phyloP scores from a whole-genome alignment of 2,329 filamentous ascomycete species.

The Fusarium staphyleae region DNA sequence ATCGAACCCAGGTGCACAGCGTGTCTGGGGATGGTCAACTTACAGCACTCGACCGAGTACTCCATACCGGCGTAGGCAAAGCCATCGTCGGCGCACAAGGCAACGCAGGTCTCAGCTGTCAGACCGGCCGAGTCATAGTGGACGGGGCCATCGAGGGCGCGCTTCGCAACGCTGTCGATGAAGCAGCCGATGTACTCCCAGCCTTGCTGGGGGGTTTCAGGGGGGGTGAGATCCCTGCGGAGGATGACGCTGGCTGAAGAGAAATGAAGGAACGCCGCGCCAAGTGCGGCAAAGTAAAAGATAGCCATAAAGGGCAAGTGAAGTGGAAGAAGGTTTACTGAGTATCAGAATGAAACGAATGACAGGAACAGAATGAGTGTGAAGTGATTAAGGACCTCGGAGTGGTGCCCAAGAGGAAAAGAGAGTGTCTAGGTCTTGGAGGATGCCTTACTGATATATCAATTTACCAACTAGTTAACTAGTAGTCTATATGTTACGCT shows the following conservation, averaged over 20 bases:
- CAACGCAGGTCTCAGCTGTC: slow-evolving; percentile 54
- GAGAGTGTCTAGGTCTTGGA: slow-evolving; percentile 4
- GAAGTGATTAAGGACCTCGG: slow-evolving; percentile 3
- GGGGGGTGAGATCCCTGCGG: slow-evolving; percentile 34
- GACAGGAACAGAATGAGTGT: slow-evolving; percentile 15
- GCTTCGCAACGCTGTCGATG: slow-evolving; percentile 33
- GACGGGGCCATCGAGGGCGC: slow-evolving; percentile 32
- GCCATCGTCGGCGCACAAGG: slow-evolving; percentile 53
- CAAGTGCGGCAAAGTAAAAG: slow-evolving; percentile 27
- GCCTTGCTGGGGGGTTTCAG: slow-evolving; percentile 21
- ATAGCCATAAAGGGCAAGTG: slow-evolving; percentile 15
- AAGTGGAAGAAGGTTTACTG: background rate
- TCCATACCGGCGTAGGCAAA: slow-evolving; percentile 58
- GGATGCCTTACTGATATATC: slow-evolving; percentile 29
- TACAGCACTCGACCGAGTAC: slow-evolving; percentile 58
- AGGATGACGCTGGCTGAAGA: slow-evolving; percentile 32
- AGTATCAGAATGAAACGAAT: slow-evolving; percentile 13
- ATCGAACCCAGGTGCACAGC: background rate
- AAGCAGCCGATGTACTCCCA: slow-evolving; percentile 40
- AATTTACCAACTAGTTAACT: background rate
- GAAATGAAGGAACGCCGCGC: slow-evolving; percentile 32
- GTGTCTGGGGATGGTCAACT: slow-evolving; percentile 15
- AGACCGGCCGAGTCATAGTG: slow-evolving; percentile 39
- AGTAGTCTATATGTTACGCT: background rate
- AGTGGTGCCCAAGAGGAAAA: slow-evolving; percentile 17